Conservation (phyloP, 2,329 filamentous ascomycete species). For the Colletotrichum eremochloae region DNA sequence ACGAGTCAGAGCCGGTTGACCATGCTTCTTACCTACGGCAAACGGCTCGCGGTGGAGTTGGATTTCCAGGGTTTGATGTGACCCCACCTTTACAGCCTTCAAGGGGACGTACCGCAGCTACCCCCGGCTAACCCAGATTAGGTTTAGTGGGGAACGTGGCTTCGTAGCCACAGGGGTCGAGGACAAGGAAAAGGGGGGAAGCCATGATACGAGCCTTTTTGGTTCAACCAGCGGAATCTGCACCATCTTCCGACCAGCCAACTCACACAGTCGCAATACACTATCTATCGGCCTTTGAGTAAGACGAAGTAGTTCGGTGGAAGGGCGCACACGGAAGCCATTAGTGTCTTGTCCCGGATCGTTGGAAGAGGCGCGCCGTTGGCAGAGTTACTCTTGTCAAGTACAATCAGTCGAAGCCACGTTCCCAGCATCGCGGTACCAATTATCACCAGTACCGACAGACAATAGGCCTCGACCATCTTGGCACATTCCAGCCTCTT, state of each 20-base stretch:
- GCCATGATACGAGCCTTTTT: neutral
- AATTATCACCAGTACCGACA: neutral
- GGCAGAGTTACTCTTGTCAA: neutral
- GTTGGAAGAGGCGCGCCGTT: neutral
- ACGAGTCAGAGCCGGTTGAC: constrained; percentile 29
- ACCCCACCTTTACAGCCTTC: neutral
- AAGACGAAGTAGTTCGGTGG: neutral
- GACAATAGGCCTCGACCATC: neutral
- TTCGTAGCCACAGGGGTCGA: neutral
- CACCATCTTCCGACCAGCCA: neutral
- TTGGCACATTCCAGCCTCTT: neutral
- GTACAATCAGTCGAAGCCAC: neutral
- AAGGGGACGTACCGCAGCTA: neutral
- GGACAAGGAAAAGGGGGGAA: neutral
- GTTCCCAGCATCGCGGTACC: constrained; percentile 13
- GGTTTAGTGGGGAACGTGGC: neutral
- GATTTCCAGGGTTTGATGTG: constrained; percentile 1
- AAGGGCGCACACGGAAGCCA: constrained; percentile 6
- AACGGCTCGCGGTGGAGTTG: neutral
- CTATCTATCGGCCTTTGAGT: too few relatives aligned
- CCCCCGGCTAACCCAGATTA: neutral
- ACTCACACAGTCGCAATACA: neutral
- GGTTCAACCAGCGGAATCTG: neutral
- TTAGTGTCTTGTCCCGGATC: constrained; percentile 11
- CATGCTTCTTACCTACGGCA: constrained; percentile 3